These are phyloP conservation scores for Crucibulum laeve DNA, from an alignment of 768 basidiomycete genomes.

Conservation along the genomic window DNA sequence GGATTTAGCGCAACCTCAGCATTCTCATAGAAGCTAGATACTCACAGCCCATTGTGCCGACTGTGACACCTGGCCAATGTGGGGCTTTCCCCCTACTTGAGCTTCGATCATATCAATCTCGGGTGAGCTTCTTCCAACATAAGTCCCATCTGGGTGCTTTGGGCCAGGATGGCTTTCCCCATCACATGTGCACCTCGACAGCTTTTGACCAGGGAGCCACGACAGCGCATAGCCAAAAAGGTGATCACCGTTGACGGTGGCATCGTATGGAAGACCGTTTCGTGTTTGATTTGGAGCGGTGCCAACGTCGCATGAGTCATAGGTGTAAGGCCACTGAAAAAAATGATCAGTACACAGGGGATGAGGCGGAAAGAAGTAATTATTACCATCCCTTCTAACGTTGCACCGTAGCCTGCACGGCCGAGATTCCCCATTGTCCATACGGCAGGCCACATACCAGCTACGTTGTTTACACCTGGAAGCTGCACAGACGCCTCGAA, in stretches of 20 bases:
- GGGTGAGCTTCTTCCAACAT: constrained; percentile 75
- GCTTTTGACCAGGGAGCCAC: constrained; percentile 69
- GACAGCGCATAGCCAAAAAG: constrained; percentile 41
- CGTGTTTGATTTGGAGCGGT: constrained; percentile 73
- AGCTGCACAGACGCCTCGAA: constrained; percentile 58
- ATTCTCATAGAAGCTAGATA: constrained; percentile 7
- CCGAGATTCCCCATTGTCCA: constrained; percentile 71
- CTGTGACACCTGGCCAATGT: constrained; percentile 70
- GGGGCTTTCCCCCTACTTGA: constrained; percentile 41
- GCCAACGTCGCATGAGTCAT: constrained; percentile 79
- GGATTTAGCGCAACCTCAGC: neutral
- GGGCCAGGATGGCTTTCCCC: constrained; percentile 82
- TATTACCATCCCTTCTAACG: constrained; percentile 68
- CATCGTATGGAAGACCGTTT: constrained; percentile 58
- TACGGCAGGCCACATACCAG: constrained; percentile 71
- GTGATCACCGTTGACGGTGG: constrained; percentile 52
- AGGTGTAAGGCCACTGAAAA: constrained; percentile 71
- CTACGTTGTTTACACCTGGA: constrained; percentile 59
- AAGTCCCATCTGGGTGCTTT: constrained; percentile 61
- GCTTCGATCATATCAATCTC: constrained; percentile 90
- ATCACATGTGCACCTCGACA: constrained; percentile 79
- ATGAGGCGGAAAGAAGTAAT: neutral
- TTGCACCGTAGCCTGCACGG: constrained; percentile 82
- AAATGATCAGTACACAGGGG: constrained; percentile 5
- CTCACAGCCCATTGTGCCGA: constrained; percentile 74